Conservation (phyloP, 139 green algal species). For the Eudorina sp. region DNA sequence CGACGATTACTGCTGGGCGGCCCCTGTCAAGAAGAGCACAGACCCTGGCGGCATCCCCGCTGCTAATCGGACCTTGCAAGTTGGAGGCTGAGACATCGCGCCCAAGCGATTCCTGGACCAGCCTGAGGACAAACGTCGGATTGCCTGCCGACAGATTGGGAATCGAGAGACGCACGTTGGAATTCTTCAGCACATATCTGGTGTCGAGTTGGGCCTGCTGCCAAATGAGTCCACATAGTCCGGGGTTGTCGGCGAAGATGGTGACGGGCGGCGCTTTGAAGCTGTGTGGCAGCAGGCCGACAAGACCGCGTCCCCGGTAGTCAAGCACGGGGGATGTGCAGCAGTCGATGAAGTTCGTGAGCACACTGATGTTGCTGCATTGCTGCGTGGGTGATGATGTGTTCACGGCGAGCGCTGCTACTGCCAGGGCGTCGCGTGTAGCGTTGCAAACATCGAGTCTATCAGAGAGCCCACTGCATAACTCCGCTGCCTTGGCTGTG, state of each 20-base stretch:
- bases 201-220: neutral
- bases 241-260: neutral
- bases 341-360: neutral
- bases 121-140: neutral
- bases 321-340: neutral
- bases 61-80: neutral
- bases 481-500: no score
- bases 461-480: no score
- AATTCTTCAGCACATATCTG: neutral
- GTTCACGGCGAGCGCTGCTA: no score
- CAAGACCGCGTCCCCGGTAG: neutral
- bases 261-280: neutral
- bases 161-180: neutral
- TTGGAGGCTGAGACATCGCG: neutral
- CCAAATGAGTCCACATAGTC: neutral
- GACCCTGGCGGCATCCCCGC: neutral
- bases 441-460: neutral
- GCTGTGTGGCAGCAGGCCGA: neutral
- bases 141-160: neutral
- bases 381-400: neutral
- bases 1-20: neutral
- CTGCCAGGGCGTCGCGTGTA: neutral
- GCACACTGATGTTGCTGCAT: neutral
- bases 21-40: neutral
- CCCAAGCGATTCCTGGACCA: neutral